phyloP scores from a whole-genome alignment of 148 eudicot genomes.

The Polygonum aviculare region DNA sequence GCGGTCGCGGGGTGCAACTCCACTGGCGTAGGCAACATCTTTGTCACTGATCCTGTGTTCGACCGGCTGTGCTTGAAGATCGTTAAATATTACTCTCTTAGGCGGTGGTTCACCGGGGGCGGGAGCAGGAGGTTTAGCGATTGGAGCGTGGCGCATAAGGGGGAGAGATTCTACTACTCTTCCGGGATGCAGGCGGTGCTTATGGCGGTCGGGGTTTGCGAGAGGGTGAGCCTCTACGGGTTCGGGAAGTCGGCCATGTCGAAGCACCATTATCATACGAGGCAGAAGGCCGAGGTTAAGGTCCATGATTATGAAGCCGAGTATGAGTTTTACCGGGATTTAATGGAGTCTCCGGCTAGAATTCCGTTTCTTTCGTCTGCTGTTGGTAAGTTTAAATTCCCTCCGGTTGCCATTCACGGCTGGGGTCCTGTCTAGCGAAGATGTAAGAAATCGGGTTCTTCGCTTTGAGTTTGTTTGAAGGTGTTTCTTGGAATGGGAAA shows the following conservation, averaged over 20 bases:
- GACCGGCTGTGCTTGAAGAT: constrained; percentile 56
- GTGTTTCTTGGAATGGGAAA: no score
- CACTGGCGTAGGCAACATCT: no score
- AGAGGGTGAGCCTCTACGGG: constrained; percentile 61
- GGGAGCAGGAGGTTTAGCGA: constrained; percentile 34
- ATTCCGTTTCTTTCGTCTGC: constrained; percentile 45
- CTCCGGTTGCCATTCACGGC: constrained; percentile 39
- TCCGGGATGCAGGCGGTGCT: constrained; percentile 89
- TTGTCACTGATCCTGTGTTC: constrained; percentile 53
- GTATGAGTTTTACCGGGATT: constrained; percentile 67
- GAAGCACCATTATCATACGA: constrained; percentile 82
- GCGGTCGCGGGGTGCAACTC: constrained; percentile 46
- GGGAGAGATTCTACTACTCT: constrained; percentile 68
- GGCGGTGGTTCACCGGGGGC: constrained; percentile 31
- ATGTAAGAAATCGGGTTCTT: no score
- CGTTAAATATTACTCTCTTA: constrained; percentile 80
- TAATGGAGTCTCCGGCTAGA: constrained; percentile 41
- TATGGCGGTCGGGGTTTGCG: constrained; percentile 73
- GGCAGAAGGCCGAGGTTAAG: constrained; percentile 60
- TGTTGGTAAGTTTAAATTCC: constrained; percentile 39
- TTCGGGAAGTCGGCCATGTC: constrained; percentile 61
- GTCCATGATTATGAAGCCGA: constrained; percentile 83
- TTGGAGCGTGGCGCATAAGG: constrained; percentile 64
- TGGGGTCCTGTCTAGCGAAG: no score
- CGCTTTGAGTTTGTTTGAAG: no score